Evolutionary conservation across 139 green algal species (phyloP).

Genomic region (Nannochloris sp.): DNA sequence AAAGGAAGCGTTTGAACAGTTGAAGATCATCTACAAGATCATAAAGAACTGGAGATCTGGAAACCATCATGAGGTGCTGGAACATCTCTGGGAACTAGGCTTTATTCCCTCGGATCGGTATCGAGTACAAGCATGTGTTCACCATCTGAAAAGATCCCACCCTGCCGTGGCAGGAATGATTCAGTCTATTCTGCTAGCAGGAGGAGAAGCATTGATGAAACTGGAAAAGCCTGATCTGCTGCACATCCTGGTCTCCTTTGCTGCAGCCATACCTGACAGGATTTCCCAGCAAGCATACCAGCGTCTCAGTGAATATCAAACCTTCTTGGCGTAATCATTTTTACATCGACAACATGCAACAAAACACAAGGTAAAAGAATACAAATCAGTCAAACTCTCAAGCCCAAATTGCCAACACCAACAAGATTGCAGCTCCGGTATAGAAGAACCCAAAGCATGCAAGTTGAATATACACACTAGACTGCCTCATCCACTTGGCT

Average conservation of each 20-base stretch:
- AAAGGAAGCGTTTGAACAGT: conserved; percentile 24
- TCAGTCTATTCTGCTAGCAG: conserved; percentile 26
- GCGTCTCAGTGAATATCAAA: conserved; percentile 31
- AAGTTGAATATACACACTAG: conserved; percentile 3
- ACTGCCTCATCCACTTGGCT: not conserved
- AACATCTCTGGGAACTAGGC: conserved; percentile 23
- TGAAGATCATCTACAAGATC: conserved; percentile 5
- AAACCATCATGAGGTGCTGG: conserved; percentile 14
- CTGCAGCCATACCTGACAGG: conserved; percentile 23
- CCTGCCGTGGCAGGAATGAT: conserved; percentile 24
- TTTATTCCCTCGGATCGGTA: conserved; percentile 34
- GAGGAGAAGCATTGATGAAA: conserved; percentile 17
- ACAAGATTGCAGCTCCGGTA: conserved; percentile 14
- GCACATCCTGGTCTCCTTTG: conserved; percentile 25
- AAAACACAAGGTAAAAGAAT: not conserved
- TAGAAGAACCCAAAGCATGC: conserved; percentile 14
- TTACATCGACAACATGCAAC: conserved; percentile 1
- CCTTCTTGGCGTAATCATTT: conserved; percentile 5
- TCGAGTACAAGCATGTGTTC: conserved; percentile 15
- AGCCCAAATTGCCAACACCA: conserved; percentile 12
- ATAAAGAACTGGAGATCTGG: conserved; percentile 5
- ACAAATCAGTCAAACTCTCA: not conserved
- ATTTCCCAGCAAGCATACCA: conserved; percentile 27
- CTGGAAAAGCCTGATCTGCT: conserved; percentile 15
- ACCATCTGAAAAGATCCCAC: conserved; percentile 6